Evolutionary conservation across 1,139 yeast genomes (phyloP), one percentile per base, ranked within the genome.

Genomic region (Scheffersomyces stambukii): DNA sequence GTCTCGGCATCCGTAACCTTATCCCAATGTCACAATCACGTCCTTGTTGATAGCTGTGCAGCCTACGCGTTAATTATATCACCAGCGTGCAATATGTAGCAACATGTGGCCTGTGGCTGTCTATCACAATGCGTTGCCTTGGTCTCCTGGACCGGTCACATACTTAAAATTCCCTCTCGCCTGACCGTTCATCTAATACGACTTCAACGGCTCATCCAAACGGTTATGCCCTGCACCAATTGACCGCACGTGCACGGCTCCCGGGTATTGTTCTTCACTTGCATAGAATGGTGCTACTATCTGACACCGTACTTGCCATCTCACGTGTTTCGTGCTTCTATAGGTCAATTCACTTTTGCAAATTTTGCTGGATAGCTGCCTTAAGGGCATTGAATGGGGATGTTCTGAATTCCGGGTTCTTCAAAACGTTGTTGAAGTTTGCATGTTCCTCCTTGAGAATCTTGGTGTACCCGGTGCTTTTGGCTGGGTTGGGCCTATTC

Each of bases 331-430:
- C 19, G 9, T 18, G 9, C 9, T 9, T 18, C n/a, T n/a, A n/a
- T n/a, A n/a, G n/a, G n/a, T 11, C 20, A 4, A 10, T 11, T 18
- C 20, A 18, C 11, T 26, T 22, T 15, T 35, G 27, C 31, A 37
- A 32, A 22, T 41, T 41, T 20, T 41, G 42, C 20, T 37, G 39
- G 19, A 57, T 57, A 8, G 74, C 70, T 23, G 60, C 67, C 49
- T 70, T 75, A 42, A 81, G 60, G 3, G 83, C 71, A 20, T 63
- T 64, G 46, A 80, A 80, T 2, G 86, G 83, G 23, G 73, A 67
- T 30, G 57, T 48, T 50, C 75, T 68, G 41, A 77, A 77, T 18
- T 54, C 56, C 22, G 64, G 54, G 42, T 76, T 70, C 35, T 64
- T 68, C 36, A 82, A 55, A 8, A 80, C 74, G 24, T 60, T 54